Evolutionary conservation across 202 grass and related monocot genomes (phyloP), one percentile per base, ranked within the genome.

Genomic region (Hordeum pubiflorum): DNA sequence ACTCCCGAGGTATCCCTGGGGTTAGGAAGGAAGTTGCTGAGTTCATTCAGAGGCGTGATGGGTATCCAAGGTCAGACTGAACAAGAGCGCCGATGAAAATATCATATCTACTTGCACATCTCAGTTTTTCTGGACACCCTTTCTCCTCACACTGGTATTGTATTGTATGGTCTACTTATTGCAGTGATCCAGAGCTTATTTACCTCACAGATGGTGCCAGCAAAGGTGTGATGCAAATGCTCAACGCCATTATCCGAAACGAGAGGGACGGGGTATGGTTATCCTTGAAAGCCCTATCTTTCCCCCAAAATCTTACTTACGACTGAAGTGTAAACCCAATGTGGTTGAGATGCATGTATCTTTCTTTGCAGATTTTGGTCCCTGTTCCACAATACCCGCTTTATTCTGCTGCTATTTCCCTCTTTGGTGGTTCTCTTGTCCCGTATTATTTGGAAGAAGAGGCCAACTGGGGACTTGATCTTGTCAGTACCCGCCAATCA

Each of bases 311-410:
- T 52, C 34, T 22, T 83, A 36, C 24, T 44, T 7, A 63, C 46
- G 22, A 18, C 13, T 31, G n/a, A 54, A 44, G 22, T 70, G 23
- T 50, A 46, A 72, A 29, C 67, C 12, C 38, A 31, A 72, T 72
- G 69, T 72, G 69, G 24, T 10, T 67, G 37, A 12, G 9, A 40
- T 71, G 13, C 9, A 17, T 77, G 22, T 21, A 70, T 75, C 26
- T 83, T 72, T 36, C 33, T 57, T 83, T 54, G 31, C 87, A 99
- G 97, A 99, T 99, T 85, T 89, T 99, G 76, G 97, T 99, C 72
- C 97, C 97, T 62, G 97, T 99, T 62, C 97, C 97, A 65, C 97
- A 99, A 59, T 99, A 99, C 75, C 97, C 97, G 48, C 97, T 99
- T 66, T 99, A 99, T 81, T 99, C 97, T 74, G 92, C 97, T 73